Conservation (phyloP, 176 grass and related monocot species). For the Phyllostachys edulis region DNA sequence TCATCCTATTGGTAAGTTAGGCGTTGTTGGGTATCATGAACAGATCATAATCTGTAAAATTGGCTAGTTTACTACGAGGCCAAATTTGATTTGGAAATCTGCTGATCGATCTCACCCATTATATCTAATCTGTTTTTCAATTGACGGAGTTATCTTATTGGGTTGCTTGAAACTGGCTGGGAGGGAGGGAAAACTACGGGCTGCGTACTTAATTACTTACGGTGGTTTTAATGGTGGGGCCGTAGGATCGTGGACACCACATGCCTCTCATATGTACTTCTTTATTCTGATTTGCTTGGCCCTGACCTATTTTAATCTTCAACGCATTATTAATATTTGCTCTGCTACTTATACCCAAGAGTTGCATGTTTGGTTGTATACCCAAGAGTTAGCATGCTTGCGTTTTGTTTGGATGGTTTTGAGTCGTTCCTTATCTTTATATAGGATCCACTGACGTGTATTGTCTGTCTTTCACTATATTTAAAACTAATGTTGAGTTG, state of each 20-base stretch:
- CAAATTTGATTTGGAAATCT: neutral
- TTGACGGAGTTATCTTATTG: neutral
- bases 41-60: neutral
- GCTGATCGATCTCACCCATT: neutral
- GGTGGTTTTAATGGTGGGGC: constrained; percentile 8
- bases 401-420: too few species aligned
- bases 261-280: neutral
- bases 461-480: neutral
- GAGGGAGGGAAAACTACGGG: neutral
- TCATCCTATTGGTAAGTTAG: too few species aligned
- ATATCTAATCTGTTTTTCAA: neutral
- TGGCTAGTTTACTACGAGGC: neutral
- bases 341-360: neutral
- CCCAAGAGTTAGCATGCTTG: neutral
- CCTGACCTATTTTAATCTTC: neutral
- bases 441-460: neutral
- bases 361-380: too few species aligned
- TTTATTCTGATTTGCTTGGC: neutral
- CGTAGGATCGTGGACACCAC: neutral
- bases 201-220: neutral
- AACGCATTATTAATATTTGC: neutral
- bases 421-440: neutral
- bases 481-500: neutral
- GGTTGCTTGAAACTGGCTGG: constrained; percentile 22
- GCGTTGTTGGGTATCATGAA: neutral